phyloP scores from a whole-genome alignment of 805 yeast species.

The Starmerella geochares region DNA sequence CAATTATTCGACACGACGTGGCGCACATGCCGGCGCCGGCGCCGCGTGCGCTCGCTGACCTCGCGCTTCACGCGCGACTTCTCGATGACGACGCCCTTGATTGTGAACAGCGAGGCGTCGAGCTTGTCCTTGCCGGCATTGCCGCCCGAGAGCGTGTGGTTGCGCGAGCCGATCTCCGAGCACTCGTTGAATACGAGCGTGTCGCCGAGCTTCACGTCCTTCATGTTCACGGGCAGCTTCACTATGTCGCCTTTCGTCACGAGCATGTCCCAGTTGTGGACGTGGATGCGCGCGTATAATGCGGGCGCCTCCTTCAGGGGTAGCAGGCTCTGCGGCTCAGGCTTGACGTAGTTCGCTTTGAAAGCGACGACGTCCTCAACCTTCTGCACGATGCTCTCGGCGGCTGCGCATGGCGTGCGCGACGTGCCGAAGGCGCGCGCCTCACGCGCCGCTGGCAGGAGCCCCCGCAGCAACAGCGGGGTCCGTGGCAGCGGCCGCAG shows the following conservation, averaged over 20 bases:
- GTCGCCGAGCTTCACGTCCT: constrained; percentile 75
- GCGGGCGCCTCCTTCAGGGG: constrained; percentile 58
- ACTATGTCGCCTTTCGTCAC: constrained; percentile 87
- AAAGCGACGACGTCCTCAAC: constrained; percentile 23
- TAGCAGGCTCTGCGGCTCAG: constrained; percentile 36
- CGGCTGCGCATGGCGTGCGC: neutral
- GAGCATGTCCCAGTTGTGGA: constrained; percentile 75
- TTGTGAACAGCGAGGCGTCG: constrained; percentile 43
- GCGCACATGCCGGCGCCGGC: constrained; percentile 67
- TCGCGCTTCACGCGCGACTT: constrained; percentile 63
- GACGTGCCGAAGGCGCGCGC: neutral
- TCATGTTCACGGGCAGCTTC: constrained; percentile 66
- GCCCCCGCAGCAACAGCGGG: neutral
- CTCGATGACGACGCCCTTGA: constrained; percentile 75
- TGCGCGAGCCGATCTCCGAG: constrained; percentile 73
- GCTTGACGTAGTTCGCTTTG: constrained; percentile 25
- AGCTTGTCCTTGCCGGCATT: constrained; percentile 31
- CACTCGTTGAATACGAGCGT: constrained; percentile 63
- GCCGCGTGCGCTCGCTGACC: constrained; percentile 60
- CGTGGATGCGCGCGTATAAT: constrained; percentile 69
- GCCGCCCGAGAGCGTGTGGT: constrained; percentile 52
- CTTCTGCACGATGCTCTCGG: neutral
- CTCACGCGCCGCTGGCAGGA: neutral
- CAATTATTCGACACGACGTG: constrained; percentile 58
- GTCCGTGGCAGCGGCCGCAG: neutral